Evolutionary conservation across 2,329 filamentous ascomycete species (phyloP), one percentile per base, ranked within the genome.

Genomic region (Stachybotrys elegans): DNA sequence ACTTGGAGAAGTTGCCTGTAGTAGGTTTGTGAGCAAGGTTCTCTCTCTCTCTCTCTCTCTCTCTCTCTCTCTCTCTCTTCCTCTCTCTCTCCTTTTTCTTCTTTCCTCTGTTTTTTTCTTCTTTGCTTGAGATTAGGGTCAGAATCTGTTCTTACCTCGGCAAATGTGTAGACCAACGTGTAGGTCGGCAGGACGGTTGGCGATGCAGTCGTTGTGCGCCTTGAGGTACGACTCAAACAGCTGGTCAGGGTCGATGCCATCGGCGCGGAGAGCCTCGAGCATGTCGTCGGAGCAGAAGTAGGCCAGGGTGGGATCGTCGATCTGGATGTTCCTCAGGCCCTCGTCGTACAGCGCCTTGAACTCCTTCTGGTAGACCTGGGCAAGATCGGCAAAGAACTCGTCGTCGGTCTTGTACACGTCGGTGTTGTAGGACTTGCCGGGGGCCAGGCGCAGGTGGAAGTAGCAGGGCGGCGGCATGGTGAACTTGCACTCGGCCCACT

Each of bases 151-250:
- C 53, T 43, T 23, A 63, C 58, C 64, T 55, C 66, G 53, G 57
- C 66, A 68, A 47, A 88, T 69, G 61, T 89, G 86, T 11, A 89
- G 76, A 14, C 85, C 85, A 3, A 88, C 68, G 54, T 88, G 83
- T 63, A 88, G 75, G 51, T 85, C 84, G 6, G 69, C 64, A 0
- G 84, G 83, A 1, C 80, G 72, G 49, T 72, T 70, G 22, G 70
- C 66, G 53, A 87, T 74, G 59, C 79, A 83, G 59, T 84, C 81
- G 58, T 88, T 88, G 71, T 88, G 87, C 53, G 85, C 78, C 60
- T 79, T 76, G 61, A 89, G 78, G 59, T 89, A 89, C 23, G 78
- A 72, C 53, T 84, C 78, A 41, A 89, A 75, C 50, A 87, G 75
- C 48, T 79, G 76, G 29, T 86, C 81, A 12, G 82, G 72, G 16